Percentiles rank a stretch among this genome's conserved stretches.
Conservation (phyloP, 768 basidiomycete species). For the Suillus fuscotomentosus region DNA sequence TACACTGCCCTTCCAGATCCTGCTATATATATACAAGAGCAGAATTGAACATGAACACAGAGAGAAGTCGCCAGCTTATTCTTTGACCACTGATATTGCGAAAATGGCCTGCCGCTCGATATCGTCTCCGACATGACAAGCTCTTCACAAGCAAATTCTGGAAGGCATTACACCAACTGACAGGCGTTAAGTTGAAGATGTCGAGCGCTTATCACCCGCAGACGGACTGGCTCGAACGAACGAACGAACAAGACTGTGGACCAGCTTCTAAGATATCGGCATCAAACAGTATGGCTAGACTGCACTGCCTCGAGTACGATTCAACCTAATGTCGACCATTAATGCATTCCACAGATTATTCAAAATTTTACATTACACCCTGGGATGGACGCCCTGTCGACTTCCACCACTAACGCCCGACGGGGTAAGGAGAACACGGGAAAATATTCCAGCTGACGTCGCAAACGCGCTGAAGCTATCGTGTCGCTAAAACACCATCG, state of each 20-base stretch:
- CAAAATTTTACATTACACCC: not conserved
- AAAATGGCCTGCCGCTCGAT: too few relatives aligned
- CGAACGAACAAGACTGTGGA: constrained; percentile 31
- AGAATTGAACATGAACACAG: too few relatives aligned
- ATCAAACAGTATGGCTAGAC: constrained; percentile 29
- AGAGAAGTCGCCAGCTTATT: too few relatives aligned
- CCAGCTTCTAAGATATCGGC: constrained; percentile 21
- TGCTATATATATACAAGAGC: too few relatives aligned
- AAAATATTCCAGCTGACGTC: not conserved
- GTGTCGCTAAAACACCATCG: constrained; percentile 7
- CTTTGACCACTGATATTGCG: too few relatives aligned
- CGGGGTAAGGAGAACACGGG: not conserved
- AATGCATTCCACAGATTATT: constrained; percentile 30
- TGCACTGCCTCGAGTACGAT: constrained; percentile 28
- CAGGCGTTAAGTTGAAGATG: too few relatives aligned
- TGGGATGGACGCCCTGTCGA: not conserved
- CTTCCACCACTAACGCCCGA: not conserved
- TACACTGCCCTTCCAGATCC: too few relatives aligned
- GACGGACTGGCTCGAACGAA: constrained; percentile 20
- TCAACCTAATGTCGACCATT: constrained; percentile 32
- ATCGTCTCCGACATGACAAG: too few relatives aligned
- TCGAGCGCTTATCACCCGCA: too few relatives aligned
- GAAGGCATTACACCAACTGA: too few relatives aligned
- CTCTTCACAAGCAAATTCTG: too few relatives aligned
- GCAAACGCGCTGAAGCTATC: too few relatives aligned